Conservation (phyloP, 768 basidiomycete species). For the button mushroom (Agaricus bisporus) region DNA sequence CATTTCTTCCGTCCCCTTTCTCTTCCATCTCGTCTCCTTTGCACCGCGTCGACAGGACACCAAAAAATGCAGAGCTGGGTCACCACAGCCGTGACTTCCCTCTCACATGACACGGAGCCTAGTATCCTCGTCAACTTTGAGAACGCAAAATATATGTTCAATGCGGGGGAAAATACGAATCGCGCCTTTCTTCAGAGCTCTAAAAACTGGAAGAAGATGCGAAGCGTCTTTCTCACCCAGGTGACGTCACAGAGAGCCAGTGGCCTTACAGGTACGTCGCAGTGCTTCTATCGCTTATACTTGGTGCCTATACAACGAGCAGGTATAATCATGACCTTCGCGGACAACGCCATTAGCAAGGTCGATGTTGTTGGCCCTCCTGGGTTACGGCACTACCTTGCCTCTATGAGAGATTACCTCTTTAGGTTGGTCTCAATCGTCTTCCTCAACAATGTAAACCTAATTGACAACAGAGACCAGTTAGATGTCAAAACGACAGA, state of each 20-base stretch:
- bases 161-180: slow-evolving; percentile 76
- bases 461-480: slow-evolving; percentile 35
- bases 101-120: slow-evolving; percentile 77
- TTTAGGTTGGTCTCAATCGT: slow-evolving; percentile 43
- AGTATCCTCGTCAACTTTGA: slow-evolving; percentile 72
- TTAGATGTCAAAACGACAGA: slow-evolving; percentile 43
- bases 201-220: slow-evolving; percentile 59
- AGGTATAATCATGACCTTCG: slow-evolving; percentile 78
- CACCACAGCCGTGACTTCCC: slow-evolving; percentile 48
- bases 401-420: slow-evolving; percentile 62
- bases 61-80: slow-evolving; percentile 48
- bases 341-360: slow-evolving; percentile 57
- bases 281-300: not conserved
- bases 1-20: not conserved
- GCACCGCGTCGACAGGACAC: not conserved
- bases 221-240: slow-evolving; percentile 68
- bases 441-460: not conserved
- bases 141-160: slow-evolving; percentile 81
- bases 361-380: slow-evolving; percentile 67
- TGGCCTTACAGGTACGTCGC: slow-evolving; percentile 64
- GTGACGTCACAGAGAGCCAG: slow-evolving; percentile 54
- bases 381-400: slow-evolving; percentile 65
- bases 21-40: not conserved
- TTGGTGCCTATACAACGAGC: not conserved
- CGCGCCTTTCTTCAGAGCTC: slow-evolving; percentile 66